Evolutionary conservation across 345 rosid genomes (phyloP).

Genomic region (Theobroma cacao): DNA sequence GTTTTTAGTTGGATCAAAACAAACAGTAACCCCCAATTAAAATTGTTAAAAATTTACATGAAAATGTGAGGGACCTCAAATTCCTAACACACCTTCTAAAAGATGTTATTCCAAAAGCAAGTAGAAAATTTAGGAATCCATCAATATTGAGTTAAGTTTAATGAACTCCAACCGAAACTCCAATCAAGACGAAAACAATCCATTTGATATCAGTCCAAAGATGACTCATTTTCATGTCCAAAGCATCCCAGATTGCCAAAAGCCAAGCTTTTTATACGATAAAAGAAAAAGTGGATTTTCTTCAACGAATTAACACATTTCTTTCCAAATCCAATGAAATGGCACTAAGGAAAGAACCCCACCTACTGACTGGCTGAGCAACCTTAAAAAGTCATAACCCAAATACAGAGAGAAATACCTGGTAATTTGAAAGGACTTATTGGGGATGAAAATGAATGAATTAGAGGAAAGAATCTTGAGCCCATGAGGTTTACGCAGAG

Average conservation of each 20-base stretch:
- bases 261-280: too few species aligned
- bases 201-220: neutral
- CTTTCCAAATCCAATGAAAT: neutral
- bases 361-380: neutral
- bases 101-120: neutral
- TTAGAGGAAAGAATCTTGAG: conserved; percentile 14
- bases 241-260: neutral
- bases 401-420: conserved; percentile 32
- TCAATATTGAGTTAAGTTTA: neutral
- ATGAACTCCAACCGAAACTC: neutral
- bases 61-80: neutral
- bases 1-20: neutral
- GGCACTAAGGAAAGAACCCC: neutral
- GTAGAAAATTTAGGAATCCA: neutral
- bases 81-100: neutral
- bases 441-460: neutral
- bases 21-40: neutral
- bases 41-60: neutral
- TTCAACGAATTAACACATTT: neutral
- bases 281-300: neutral
- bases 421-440: conserved; percentile 3
- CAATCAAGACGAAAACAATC: neutral
- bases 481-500: conserved; percentile 22
- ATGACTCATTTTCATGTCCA: neutral
- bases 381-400: conserved; percentile 2